Conservation (phyloP, 208 protist genomes). For the Naegleria fowleri region DNA sequence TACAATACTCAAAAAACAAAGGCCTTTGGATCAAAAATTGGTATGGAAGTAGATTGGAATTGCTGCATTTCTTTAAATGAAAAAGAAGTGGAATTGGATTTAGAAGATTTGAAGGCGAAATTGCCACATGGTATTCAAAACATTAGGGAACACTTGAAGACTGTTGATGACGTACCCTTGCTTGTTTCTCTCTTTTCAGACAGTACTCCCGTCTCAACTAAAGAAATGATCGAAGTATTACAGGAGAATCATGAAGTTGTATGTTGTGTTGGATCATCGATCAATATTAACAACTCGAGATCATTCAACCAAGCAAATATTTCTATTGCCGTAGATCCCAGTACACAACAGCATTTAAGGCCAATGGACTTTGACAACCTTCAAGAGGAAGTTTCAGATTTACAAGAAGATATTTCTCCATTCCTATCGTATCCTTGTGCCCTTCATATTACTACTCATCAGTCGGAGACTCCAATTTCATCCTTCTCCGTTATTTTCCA, state of each 20-base stretch:
- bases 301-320: constrained; percentile 82
- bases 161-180: constrained; percentile 85
- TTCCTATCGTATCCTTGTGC: not conserved
- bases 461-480: not conserved
- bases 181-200: constrained; percentile 87
- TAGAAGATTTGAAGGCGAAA: constrained; percentile 74
- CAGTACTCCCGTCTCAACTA: constrained; percentile 63
- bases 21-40: constrained; percentile 70
- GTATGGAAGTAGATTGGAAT: constrained; percentile 89
- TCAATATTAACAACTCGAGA: constrained; percentile 80
- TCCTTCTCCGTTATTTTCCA: not conserved
- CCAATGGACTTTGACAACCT: not conserved
- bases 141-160: constrained; percentile 79
- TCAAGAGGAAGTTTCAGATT: not conserved
- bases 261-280: constrained; percentile 73
- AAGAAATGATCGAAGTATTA: constrained; percentile 79
- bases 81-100: constrained; percentile 62
- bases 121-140: constrained; percentile 82
- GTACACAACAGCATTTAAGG: not conserved
- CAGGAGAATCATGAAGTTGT: constrained; percentile 84
- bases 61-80: constrained; percentile 83
- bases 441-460: not conserved
- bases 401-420: not conserved
- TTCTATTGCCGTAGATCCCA: constrained; percentile 70
- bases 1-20: constrained; percentile 74